A percentile compares a stretch with the other conserved stretches of the same genome.
These are phyloP conservation scores for Yamadazyma dushanensis DNA, from an alignment of 1,139 yeast genomes.

Conservation along the genomic window DNA sequence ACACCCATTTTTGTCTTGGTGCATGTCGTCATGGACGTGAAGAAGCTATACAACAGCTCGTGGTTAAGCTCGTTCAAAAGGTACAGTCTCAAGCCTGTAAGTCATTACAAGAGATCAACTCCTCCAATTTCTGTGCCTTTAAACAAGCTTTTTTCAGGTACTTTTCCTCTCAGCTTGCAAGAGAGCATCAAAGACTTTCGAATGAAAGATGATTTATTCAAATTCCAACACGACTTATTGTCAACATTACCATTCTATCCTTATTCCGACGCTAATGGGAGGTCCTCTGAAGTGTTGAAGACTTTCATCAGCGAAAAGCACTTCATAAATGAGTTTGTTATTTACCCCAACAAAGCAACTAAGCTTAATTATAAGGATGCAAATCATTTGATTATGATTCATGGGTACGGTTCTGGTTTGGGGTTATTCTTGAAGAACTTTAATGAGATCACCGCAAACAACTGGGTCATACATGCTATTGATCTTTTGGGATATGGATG, in stretches of 20 bases:
- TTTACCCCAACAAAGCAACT: slow-evolving; percentile 45
- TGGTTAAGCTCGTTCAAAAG: slow-evolving; percentile 5
- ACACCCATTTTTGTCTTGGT: neutral
- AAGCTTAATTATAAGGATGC: slow-evolving; percentile 22
- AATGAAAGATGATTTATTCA: slow-evolving; percentile 38
- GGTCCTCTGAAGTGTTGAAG: slow-evolving; percentile 32
- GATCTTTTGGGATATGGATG: slow-evolving; percentile 79
- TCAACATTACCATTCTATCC: slow-evolving; percentile 43
- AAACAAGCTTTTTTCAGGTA: slow-evolving; percentile 46
- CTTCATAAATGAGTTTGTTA: slow-evolving; percentile 63
- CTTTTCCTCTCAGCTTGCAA: slow-evolving; percentile 56
- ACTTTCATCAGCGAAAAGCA: slow-evolving; percentile 41
- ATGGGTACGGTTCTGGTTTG: slow-evolving; percentile 79
- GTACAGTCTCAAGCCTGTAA: neutral
- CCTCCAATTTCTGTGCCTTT: slow-evolving; percentile 67
- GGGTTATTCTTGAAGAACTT: slow-evolving; percentile 70
- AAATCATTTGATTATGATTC: slow-evolving; percentile 65
- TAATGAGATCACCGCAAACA: slow-evolving; percentile 35
- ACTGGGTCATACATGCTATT: slow-evolving; percentile 70
- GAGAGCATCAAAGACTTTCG: slow-evolving; percentile 56
- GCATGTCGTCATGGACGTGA: slow-evolving; percentile 9
- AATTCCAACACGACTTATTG: slow-evolving; percentile 55
- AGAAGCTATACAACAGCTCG: slow-evolving; percentile 9
- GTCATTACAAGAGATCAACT: slow-evolving; percentile 32
- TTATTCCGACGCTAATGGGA: slow-evolving; percentile 28